phyloP scores from a whole-genome alignment of 257 asterid genomes.

The Nicotiana tomentosiformis region DNA sequence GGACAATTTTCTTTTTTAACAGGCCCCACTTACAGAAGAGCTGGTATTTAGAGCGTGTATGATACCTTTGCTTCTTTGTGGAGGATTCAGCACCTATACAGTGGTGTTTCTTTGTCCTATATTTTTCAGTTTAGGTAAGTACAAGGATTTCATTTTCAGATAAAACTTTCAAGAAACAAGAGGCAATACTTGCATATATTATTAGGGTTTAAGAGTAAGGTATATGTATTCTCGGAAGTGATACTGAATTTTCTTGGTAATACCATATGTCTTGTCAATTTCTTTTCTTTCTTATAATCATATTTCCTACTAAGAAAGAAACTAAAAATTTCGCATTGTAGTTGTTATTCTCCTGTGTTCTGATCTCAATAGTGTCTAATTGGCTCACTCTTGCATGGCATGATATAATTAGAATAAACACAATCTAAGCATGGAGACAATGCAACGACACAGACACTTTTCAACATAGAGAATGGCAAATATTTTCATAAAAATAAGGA shows the following conservation, averaged over 20 bases:
- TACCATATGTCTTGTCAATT: background rate
- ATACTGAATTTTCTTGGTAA: background rate
- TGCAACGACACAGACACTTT: background rate
- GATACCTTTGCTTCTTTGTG: conserved; percentile 88
- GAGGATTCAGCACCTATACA: conserved; percentile 61
- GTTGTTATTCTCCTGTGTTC: background rate
- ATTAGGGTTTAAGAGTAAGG: background rate
- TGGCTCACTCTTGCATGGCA: background rate
- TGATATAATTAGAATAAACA: background rate
- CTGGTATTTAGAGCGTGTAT: conserved; percentile 96
- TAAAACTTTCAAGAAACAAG: background rate
- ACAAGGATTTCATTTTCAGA: background rate
- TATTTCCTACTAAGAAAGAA: background rate
- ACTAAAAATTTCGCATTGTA: background rate
- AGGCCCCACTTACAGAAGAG: conserved; percentile 97
- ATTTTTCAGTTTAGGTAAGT: conserved; percentile 87
- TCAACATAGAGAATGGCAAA: background rate
- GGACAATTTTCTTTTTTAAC: conserved; percentile 18
- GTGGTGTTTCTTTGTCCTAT: conserved; percentile 76
- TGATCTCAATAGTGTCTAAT: background rate
- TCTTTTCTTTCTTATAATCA: background rate
- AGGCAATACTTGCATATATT: background rate
- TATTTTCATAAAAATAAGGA: background rate
- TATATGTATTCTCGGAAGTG: background rate
- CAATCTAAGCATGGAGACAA: background rate